Evolutionary conservation across 2,329 filamentous ascomycete species (phyloP).

Genomic region (Hypomyces rosellus): DNA sequence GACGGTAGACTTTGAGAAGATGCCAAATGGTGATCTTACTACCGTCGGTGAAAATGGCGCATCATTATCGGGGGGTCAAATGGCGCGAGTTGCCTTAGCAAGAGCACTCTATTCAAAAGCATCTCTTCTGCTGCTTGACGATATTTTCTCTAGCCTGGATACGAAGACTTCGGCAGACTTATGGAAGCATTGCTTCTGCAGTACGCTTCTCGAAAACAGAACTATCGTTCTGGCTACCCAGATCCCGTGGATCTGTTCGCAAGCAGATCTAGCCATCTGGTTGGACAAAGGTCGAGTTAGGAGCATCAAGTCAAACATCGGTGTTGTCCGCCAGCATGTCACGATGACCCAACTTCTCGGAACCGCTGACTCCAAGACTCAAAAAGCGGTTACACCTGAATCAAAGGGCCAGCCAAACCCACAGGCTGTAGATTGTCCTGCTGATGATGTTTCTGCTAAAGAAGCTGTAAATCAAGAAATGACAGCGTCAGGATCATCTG

Average conservation of each 20-base stretch:
- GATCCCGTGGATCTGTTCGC: constrained; percentile 45
- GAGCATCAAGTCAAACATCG: constrained; percentile 38
- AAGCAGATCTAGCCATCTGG: constrained; percentile 41
- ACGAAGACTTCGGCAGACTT: constrained; percentile 50
- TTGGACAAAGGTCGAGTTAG: constrained; percentile 42
- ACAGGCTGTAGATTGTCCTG: too few relatives aligned
- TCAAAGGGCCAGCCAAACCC: too few relatives aligned
- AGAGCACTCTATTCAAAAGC: constrained; percentile 52
- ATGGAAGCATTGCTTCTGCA: constrained; percentile 53
- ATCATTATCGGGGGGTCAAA: constrained; percentile 51
- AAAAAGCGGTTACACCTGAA: too few relatives aligned
- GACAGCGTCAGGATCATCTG: constrained; percentile 37
- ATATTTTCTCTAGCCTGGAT: constrained; percentile 54
- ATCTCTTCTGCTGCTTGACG: constrained; percentile 49
- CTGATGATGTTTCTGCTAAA: constrained; percentile 30
- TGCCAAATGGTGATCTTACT: constrained; percentile 45
- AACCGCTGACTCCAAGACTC: too few relatives aligned
- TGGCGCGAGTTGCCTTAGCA: constrained; percentile 50
- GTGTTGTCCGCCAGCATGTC: constrained; percentile 39
- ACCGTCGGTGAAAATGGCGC: constrained; percentile 49
- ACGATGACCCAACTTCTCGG: constrained; percentile 32
- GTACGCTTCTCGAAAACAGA: constrained; percentile 45
- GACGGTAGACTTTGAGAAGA: constrained; percentile 42
- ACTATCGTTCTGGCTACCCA: constrained; percentile 54
- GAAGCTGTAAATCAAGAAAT: constrained; percentile 44